phyloP scores from a whole-genome alignment of 257 asterid species.

The Solanum piurae region DNA sequence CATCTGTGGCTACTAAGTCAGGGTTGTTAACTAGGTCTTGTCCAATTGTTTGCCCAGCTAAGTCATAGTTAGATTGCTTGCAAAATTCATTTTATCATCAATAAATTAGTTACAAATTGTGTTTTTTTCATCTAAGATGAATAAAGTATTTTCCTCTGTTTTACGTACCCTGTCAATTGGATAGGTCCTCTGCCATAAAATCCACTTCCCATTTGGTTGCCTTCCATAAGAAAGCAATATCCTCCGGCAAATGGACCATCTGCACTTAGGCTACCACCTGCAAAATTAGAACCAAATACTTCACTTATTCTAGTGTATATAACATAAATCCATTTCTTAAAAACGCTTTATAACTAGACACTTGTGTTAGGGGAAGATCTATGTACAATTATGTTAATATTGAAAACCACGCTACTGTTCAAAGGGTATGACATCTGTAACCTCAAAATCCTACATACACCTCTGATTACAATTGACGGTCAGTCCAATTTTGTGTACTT shows the following conservation, averaged over 20 bases:
- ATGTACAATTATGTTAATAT: not conserved
- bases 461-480: too few species aligned
- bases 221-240: constrained; percentile 6
- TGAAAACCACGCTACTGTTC: not conserved
- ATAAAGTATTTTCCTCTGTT: not conserved
- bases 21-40: constrained; percentile 20
- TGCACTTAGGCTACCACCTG: constrained; percentile 8
- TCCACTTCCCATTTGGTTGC: not conserved
- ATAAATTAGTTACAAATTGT: not conserved
- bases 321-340: too few species aligned
- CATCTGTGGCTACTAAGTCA: constrained; percentile 22
- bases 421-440: not conserved
- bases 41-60: constrained; percentile 13
- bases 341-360: too few species aligned
- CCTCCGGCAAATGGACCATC: constrained; percentile 20
- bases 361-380: not conserved
- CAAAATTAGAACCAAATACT: not conserved
- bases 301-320: not conserved
- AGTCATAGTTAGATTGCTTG: constrained; percentile 20
- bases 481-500: too few species aligned
- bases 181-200: constrained; percentile 20
- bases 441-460: too few species aligned
- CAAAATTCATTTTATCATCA: not conserved
- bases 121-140: not conserved
- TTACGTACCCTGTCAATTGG: constrained; percentile 12